Evolutionary conservation across 495 filamentous ascomycete genomes (phyloP), one percentile per base, ranked within the genome.

Genomic region (Xylaria venustula): DNA sequence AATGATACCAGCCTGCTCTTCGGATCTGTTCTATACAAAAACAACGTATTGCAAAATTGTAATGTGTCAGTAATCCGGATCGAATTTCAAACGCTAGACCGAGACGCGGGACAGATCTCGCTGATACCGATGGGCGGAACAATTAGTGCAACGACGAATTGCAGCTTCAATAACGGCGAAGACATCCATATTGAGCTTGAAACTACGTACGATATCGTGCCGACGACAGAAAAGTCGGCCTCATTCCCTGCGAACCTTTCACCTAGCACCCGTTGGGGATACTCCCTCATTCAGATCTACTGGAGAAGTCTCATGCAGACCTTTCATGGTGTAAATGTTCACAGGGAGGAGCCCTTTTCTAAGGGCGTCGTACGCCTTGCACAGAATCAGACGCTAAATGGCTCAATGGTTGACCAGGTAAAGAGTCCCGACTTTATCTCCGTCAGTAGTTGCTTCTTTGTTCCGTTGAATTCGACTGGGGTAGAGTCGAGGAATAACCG

Each of bases 11-110:
- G 34, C 30, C 30, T 34, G 30, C 30, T 34, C 4, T 34, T 34
- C 30, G 64, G 65, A 25, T 70, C 70, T 11, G 36, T 72, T 26
- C 47, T 64, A 40, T 73, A 73, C 56, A 64, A 58, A 36, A 71
- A 61, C 52, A 69, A 67, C 36, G 23, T 45, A 14, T n/a, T 71
- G 0, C 56, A 69, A 34, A 61, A 63, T 25, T 74, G 70, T 49
- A 61, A 49, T 8, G 64, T 74, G 19, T 62, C 64, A 22, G 32
- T 51, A 15, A 60, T 72, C 15, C 28, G 67, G 32, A 63, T 74
- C 19, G 48, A 66, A 9, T 64, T 67, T 22, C 65, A 63, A 36
- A 52, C 59, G 5, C 52, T 60, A 20, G 61, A 61, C 51, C 61
- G 64, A n/a, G 37, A 62, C 17, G 54, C 55, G 26, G 55, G 53